phyloP scores from a whole-genome alignment of 345 rosid genomes.

The Linum tenue region DNA sequence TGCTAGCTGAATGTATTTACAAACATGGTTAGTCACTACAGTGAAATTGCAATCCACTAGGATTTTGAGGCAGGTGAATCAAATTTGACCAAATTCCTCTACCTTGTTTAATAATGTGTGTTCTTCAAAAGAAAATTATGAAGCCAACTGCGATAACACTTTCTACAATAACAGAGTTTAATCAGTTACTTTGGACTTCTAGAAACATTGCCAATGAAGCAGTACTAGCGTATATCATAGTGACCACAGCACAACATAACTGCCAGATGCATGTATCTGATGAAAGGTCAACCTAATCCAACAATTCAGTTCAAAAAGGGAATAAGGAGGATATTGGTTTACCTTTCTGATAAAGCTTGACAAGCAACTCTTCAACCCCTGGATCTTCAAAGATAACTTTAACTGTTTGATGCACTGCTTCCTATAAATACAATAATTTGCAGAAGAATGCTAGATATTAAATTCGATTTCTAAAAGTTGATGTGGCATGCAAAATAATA shows the following conservation, averaged over 20 bases:
- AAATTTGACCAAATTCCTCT: neutral
- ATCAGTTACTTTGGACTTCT: neutral
- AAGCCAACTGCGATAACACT: neutral
- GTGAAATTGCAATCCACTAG: neutral
- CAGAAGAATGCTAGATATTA: neutral
- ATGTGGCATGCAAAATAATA: too few species aligned
- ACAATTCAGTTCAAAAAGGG: neutral
- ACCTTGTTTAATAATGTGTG: neutral
- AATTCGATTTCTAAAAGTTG: too few species aligned
- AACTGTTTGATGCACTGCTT: constrained; percentile 88
- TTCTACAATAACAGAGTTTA: neutral
- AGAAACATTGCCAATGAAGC: neutral
- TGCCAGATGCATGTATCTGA: neutral
- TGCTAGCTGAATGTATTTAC: too few species aligned
- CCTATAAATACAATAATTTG: constrained; percentile 40
- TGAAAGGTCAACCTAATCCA: neutral
- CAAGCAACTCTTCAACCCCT: constrained; percentile 89
- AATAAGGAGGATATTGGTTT: constrained; percentile 1
- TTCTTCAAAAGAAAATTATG: neutral
- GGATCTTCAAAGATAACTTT: constrained; percentile 94
- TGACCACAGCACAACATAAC: neutral
- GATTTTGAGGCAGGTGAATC: neutral
- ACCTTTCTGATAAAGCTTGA: constrained; percentile 94
- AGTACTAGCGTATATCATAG: neutral
- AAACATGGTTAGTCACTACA: neutral